Evolutionary conservation across 495 filamentous ascomycete species (phyloP).

Genomic region (Sporormia fimetaria): DNA sequence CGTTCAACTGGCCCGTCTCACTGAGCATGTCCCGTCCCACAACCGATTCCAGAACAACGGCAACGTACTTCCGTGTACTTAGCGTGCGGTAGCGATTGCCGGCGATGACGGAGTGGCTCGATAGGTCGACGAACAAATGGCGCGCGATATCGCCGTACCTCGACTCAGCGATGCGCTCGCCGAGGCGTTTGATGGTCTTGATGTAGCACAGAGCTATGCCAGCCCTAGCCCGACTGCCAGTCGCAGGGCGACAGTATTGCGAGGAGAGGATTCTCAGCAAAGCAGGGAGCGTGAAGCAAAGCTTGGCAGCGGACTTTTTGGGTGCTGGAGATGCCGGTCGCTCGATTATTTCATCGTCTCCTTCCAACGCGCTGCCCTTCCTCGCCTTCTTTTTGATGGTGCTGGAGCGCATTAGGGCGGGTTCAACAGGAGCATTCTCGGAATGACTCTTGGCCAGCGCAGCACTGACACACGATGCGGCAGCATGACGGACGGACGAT

Average conservation of each 20-base stretch:
- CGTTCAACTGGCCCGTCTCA: slow-evolving; percentile 74
- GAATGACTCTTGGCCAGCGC: slow-evolving; percentile 71
- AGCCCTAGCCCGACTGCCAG: slow-evolving; percentile 66
- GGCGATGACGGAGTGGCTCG: slow-evolving; percentile 62
- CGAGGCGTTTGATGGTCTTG: slow-evolving; percentile 60
- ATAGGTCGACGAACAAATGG: slow-evolving; percentile 67
- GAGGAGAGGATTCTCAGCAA: slow-evolving; percentile 69
- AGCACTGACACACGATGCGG: slow-evolving; percentile 74
- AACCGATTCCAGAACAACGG: slow-evolving; percentile 71
- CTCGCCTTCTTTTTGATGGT: slow-evolving; percentile 71
- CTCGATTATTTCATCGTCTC: slow-evolving; percentile 62
- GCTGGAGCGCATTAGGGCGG: slow-evolving; percentile 47
- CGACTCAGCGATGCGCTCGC: slow-evolving; percentile 62
- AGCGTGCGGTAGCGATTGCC: slow-evolving; percentile 83
- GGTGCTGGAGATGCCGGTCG: slow-evolving; percentile 63
- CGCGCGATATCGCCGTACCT: slow-evolving; percentile 69
- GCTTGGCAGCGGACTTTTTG: slow-evolving; percentile 54
- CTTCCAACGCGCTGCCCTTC: slow-evolving; percentile 53
- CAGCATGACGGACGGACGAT: slow-evolving; percentile 64
- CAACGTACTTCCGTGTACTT: slow-evolving; percentile 73
- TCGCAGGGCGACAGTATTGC: slow-evolving; percentile 72
- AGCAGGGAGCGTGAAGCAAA: slow-evolving; percentile 66
- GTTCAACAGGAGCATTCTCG: slow-evolving; percentile 38
- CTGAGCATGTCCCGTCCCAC: slow-evolving; percentile 73
- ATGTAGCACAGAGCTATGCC: slow-evolving; percentile 82